Conservation (phyloP, 768 basidiomycete genomes). For the Podaxis rugospora region DNA sequence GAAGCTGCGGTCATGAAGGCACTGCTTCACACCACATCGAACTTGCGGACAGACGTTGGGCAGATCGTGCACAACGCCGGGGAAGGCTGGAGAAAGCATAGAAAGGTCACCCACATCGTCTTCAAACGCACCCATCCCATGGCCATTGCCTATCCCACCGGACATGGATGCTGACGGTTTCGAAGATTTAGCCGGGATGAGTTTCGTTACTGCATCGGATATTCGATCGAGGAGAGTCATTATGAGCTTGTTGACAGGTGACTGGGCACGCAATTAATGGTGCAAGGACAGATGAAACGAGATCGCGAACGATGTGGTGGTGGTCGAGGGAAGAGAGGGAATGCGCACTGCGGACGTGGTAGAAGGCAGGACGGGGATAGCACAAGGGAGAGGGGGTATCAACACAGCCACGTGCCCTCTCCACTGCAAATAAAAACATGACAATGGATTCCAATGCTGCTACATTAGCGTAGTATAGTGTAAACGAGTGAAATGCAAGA, state of each 20-base stretch:
- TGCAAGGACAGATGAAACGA: neutral
- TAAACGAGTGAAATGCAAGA: conserved; percentile 12
- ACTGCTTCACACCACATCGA: neutral
- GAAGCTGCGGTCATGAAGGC: neutral
- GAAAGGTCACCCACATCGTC: conserved; percentile 60
- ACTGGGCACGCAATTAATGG: neutral
- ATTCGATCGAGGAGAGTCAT: conserved; percentile 61
- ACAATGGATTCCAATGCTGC: conserved; percentile 8
- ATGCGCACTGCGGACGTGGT: neutral
- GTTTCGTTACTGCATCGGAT: conserved; percentile 41
- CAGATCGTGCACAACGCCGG: neutral
- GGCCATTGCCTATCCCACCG: conserved; percentile 56
- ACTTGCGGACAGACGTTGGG: neutral
- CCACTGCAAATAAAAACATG: neutral
- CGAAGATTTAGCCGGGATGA: conserved; percentile 40
- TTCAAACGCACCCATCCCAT: conserved; percentile 57
- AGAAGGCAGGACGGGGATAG: neutral
- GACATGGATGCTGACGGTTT: conserved; percentile 36
- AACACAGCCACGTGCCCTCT: conserved; percentile 7
- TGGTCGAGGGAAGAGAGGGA: neutral
- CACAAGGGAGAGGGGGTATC: neutral
- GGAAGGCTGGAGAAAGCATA: neutral
- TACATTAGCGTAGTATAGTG: conserved; percentile 11
- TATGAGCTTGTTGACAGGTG: conserved; percentile 1
- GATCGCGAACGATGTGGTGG: neutral